Conservation (phyloP, 192 early-diverging fungal genomes). For the Mortierella hygrophila region DNA sequence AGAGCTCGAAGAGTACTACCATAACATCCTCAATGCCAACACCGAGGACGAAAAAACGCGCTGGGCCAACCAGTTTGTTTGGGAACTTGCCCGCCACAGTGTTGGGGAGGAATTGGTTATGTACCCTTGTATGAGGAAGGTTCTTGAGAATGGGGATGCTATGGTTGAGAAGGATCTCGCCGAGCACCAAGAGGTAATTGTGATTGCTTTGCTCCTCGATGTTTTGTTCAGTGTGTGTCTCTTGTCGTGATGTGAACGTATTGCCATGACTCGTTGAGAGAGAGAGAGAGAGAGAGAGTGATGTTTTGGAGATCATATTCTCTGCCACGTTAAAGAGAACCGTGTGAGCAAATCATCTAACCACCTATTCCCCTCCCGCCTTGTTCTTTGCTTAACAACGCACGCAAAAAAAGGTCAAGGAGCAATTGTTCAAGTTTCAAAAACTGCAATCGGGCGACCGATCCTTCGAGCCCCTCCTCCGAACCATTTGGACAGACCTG, state of each 20-base stretch:
- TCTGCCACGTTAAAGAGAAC: too few species aligned
- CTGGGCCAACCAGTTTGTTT: constrained; percentile 40
- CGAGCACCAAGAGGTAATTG: constrained; percentile 48
- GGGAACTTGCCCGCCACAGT: constrained; percentile 58
- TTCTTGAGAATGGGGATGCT: constrained; percentile 40
- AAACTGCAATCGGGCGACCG: constrained; percentile 31
- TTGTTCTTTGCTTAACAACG: background rate
- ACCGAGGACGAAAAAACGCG: constrained; percentile 29
- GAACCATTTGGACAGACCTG: constrained; percentile 37
- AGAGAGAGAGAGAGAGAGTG: too few species aligned
- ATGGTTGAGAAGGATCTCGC: constrained; percentile 51
- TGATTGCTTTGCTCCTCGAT: background rate
- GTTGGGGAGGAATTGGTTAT: constrained; percentile 57
- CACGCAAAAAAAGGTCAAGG: constrained; percentile 42
- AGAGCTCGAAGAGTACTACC: constrained; percentile 32
- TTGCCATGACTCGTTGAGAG: too few species aligned
- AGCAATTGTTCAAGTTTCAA: constrained; percentile 55
- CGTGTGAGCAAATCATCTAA: too few species aligned
- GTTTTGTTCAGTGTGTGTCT: background rate
- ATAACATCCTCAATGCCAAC: constrained; percentile 22
- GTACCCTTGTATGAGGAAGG: constrained; percentile 55
- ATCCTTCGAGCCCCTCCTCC: constrained; percentile 23
- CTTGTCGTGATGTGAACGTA: background rate
- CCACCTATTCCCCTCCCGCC: too few species aligned
- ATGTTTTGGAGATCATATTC: too few species aligned